Conservation (phyloP, 495 filamentous ascomycete genomes). For the Aspergillus conjunctus region DNA sequence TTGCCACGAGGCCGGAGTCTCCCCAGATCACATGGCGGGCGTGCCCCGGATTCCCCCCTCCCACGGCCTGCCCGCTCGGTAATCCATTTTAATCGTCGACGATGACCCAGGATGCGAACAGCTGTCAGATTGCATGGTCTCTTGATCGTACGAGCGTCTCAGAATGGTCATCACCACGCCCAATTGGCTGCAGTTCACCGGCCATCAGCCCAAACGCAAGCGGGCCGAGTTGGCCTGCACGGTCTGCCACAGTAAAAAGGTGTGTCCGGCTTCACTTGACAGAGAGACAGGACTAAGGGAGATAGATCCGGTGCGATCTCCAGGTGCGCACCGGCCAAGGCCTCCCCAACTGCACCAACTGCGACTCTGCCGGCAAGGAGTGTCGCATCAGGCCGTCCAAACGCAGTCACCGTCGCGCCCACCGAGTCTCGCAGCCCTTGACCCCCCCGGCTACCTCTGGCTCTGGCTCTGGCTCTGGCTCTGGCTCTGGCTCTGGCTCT, state of each 20-base stretch:
- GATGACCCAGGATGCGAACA: no score
- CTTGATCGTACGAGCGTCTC: background rate
- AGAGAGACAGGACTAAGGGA: background rate
- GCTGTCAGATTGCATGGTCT: background rate
- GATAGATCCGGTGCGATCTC: conserved; percentile 38
- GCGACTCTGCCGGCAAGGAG: conserved; percentile 28
- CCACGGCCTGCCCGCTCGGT: no score
- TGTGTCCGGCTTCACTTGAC: background rate
- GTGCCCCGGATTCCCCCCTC: no score
- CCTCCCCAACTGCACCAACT: conserved; percentile 33
- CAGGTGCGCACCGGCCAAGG: conserved; percentile 31
- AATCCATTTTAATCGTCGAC: no score
- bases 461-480: background rate
- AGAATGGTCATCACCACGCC: conserved; percentile 5
- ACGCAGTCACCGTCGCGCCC: conserved; percentile 2
- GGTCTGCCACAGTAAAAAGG: conserved; percentile 41
- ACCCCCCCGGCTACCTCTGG: background rate
- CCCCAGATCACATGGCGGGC: no score
- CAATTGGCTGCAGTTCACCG: conserved; percentile 22
- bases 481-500: background rate
- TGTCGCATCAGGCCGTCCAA: conserved; percentile 27
- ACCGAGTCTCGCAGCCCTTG: background rate
- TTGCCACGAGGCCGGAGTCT: no score
- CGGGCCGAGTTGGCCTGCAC: conserved; percentile 39
- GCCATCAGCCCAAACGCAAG: conserved; percentile 32